These are phyloP conservation scores for Hordeum marinum DNA, from an alignment of 176 grass and related monocot species.

Conservation along the genomic window DNA sequence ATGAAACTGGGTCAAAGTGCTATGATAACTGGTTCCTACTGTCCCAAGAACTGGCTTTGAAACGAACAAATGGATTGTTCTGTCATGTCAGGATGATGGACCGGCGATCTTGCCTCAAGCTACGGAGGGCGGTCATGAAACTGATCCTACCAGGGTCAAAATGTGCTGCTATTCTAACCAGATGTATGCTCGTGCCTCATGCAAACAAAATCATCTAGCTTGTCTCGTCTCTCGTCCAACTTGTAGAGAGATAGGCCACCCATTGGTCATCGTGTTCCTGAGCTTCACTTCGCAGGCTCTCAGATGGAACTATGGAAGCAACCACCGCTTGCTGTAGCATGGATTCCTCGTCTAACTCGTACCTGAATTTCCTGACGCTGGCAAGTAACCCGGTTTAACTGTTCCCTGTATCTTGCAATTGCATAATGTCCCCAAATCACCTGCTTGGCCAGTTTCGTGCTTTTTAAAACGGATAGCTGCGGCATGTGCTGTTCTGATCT, in stretches of 20 bases:
- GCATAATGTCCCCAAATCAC: conserved; percentile 48
- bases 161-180: background rate
- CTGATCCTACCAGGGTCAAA: background rate
- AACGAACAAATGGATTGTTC: conserved; percentile 3
- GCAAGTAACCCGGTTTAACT: conserved; percentile 30
- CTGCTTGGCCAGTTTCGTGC: conserved; percentile 39
- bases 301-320: conserved; percentile 38
- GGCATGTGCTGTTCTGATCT: conserved; percentile 46
- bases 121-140: background rate
- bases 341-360: conserved; percentile 54
- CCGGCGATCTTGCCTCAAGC: background rate
- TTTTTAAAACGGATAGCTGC: conserved; percentile 57
- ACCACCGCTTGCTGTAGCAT: conserved; percentile 74
- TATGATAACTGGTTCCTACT: background rate
- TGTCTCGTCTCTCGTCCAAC: conserved; percentile 73
- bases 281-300: conserved; percentile 59
- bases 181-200: conserved; percentile 61
- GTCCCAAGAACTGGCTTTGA: background rate
- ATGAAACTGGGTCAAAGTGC: background rate
- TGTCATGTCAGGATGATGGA: background rate
- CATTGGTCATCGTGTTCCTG: conserved; percentile 79
- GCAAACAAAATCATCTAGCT: conserved; percentile 87
- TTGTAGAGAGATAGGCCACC: conserved; percentile 69
- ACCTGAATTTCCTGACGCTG: background rate
- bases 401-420: conserved; percentile 85